A percentile compares a stretch with the other conserved stretches of the same genome.
Evolutionary conservation across 2,329 filamentous ascomycete genomes (phyloP).

Genomic region (Beauveria scarabaeidicola): DNA sequence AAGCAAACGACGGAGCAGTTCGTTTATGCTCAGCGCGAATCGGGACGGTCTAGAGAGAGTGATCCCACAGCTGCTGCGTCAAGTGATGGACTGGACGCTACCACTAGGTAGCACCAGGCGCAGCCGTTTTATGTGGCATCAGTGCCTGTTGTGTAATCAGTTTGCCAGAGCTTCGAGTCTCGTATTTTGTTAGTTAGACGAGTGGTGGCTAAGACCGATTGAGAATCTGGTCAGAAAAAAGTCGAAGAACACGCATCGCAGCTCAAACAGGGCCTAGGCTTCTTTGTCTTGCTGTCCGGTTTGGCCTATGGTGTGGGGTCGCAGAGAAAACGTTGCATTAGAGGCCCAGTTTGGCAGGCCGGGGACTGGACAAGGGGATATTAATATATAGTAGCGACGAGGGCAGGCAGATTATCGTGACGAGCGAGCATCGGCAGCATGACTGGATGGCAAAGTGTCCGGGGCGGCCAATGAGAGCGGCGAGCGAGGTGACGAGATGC

Average conservation of each 20-base stretch:
- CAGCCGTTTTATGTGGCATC: no score
- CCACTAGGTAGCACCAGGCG: no score
- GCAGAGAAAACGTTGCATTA: background rate
- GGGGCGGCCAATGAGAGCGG: background rate
- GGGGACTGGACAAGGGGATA: background rate
- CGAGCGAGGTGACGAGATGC: background rate
- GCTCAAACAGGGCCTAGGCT: background rate
- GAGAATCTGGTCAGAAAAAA: background rate
- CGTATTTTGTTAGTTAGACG: no score
- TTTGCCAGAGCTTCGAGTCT: no score
- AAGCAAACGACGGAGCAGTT: no score
- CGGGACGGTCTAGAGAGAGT: no score
- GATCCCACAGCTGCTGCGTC: no score
- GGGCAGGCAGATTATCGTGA: background rate
- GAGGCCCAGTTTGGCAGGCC: background rate
- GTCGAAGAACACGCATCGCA: background rate
- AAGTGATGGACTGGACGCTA: no score
- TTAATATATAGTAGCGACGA: background rate
- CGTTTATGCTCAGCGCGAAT: no score
- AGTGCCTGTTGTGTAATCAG: no score
- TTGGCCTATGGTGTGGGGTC: background rate
- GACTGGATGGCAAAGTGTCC: conserved; percentile 5
- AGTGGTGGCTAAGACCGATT: background rate
- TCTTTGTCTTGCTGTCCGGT: background rate
- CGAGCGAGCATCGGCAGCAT: background rate